These are phyloP conservation scores for Epichloe coenophiala DNA, from an alignment of 2,329 filamentous ascomycete genomes.

Conservation along the genomic window DNA sequence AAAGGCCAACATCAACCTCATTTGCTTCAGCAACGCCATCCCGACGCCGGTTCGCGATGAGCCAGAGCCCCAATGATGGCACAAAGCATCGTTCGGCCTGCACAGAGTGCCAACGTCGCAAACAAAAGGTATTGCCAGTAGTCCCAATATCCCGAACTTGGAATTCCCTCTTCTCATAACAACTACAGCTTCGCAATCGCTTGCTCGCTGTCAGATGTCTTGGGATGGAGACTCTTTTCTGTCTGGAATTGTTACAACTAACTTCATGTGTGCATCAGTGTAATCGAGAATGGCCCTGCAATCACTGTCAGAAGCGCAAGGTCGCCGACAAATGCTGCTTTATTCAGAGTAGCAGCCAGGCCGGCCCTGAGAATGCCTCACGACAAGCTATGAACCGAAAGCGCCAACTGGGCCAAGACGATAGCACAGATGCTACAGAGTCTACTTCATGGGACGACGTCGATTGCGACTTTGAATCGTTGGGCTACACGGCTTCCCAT, in stretches of 20 bases:
- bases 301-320: conserved; percentile 26
- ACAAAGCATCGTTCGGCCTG: conserved; percentile 22
- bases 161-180: not conserved
- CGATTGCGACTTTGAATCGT: conserved; percentile 17
- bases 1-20: not conserved
- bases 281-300: conserved; percentile 26
- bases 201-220: not conserved
- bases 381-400: conserved; percentile 11
- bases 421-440: conserved; percentile 8
- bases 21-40: not conserved
- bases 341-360: conserved; percentile 9
- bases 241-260: not conserved
- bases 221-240: not conserved
- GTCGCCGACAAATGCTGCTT: conserved; percentile 24
- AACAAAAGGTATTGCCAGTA: conserved; percentile 20
- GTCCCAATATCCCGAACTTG: not conserved
- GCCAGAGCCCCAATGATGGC: conserved; percentile 5
- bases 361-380: conserved; percentile 11
- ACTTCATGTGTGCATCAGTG: conserved; percentile 14
- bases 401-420: conserved; percentile 11
- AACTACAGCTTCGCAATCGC: not conserved
- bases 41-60: conserved; percentile 5
- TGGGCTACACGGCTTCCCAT: conserved; percentile 23
- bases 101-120: conserved; percentile 28
- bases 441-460: conserved; percentile 14